Conservation (phyloP, 2,329 filamentous ascomycete species). For the Pezicula radicicola region DNA sequence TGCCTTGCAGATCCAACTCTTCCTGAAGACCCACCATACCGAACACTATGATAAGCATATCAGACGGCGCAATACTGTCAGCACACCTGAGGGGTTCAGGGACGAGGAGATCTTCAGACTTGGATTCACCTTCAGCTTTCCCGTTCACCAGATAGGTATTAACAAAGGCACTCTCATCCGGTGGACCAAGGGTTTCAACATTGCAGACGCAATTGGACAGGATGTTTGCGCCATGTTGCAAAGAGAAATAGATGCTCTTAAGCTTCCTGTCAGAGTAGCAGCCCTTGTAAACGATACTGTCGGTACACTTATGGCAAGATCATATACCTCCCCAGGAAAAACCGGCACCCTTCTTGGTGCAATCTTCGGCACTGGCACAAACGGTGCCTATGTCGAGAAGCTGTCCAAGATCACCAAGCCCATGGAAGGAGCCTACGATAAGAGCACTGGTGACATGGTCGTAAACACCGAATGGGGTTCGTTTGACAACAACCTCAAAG, state of each 20-base stretch:
- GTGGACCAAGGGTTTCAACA: slow-evolving; percentile 99
- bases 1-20: slow-evolving; percentile 86
- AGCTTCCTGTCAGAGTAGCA: slow-evolving; percentile 88
- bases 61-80: slow-evolving; percentile 59
- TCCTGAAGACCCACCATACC: slow-evolving; percentile 82
- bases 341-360: slow-evolving; percentile 85
- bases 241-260: slow-evolving; percentile 79
- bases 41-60: slow-evolving; percentile 78
- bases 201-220: slow-evolving; percentile 88
- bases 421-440: slow-evolving; percentile 68
- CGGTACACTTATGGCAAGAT: slow-evolving; percentile 94
- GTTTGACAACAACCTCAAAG: slow-evolving; percentile 90
- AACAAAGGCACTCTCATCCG: slow-evolving; percentile 93
- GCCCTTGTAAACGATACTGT: slow-evolving; percentile 97
- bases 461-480: slow-evolving; percentile 98
- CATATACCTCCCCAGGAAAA: slow-evolving; percentile 89
- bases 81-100: slow-evolving; percentile 54
- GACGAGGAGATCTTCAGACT: slow-evolving; percentile 84
- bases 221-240: slow-evolving; percentile 93
- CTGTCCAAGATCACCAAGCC: slow-evolving; percentile 79
- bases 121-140: slow-evolving; percentile 99
- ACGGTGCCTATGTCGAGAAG: slow-evolving; percentile 96
- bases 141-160: slow-evolving; percentile 88
- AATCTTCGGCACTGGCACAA: slow-evolving; percentile 97
- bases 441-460: slow-evolving; percentile 87